A percentile compares a stretch with the other conserved stretches of the same genome.
phyloP scores from a whole-genome alignment of 2,329 filamentous ascomycete genomes.

The Cercospora janseana region DNA sequence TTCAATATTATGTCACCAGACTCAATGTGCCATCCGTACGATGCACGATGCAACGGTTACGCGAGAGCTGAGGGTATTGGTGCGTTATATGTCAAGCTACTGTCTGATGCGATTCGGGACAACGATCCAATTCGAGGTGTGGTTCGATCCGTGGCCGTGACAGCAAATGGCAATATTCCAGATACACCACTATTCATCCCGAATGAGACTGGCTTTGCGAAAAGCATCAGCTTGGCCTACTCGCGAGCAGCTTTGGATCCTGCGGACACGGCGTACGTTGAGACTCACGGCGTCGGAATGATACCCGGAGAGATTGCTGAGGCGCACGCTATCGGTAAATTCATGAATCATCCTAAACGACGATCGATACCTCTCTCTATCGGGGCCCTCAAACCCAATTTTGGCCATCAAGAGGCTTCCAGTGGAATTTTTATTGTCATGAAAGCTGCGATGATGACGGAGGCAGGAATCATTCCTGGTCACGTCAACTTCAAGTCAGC shows the following conservation, averaged over 20 bases:
- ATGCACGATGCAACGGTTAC: constrained; percentile 48
- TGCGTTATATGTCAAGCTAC: constrained; percentile 44
- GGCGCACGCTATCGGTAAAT: neutral
- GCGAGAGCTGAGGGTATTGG: constrained; percentile 54
- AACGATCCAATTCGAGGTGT: constrained; percentile 24
- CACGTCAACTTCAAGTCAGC: neutral
- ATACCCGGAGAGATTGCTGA: neutral
- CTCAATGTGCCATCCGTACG: constrained; percentile 25
- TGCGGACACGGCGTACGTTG: neutral
- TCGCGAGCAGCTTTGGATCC: neutral
- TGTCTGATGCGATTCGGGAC: constrained; percentile 21
- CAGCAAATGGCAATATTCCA: constrained; percentile 13
- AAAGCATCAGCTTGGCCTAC: neutral
- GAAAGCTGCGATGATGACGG: neutral
- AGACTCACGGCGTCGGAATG: neutral
- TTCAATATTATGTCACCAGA: neutral
- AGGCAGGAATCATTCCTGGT: neutral
- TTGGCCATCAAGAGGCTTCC: neutral
- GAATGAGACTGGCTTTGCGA: neutral
- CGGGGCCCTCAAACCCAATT: neutral
- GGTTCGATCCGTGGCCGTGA: constrained; percentile 29
- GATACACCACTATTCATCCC: neutral
- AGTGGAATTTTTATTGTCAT: neutral
- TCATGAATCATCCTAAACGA: neutral
- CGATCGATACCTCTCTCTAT: neutral